Percentiles rank a stretch among this genome's conserved stretches.
Evolutionary conservation across 2,329 filamentous ascomycete species (phyloP).

Genomic region (Bimuria novae-zelandiae): DNA sequence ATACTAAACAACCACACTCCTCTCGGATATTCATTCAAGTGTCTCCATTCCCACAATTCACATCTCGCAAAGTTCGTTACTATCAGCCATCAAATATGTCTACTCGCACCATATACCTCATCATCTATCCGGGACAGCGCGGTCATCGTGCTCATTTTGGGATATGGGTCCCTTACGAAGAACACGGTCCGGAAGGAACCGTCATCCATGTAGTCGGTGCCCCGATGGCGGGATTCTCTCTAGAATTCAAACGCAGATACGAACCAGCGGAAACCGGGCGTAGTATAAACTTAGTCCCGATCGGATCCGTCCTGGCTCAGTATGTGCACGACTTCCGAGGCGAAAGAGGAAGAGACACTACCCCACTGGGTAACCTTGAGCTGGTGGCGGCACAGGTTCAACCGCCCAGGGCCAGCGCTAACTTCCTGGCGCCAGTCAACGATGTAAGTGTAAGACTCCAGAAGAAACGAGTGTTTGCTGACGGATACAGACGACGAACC

Average conservation of each 20-base stretch:
- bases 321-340: constrained; percentile 6
- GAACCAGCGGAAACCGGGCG: constrained; percentile 15
- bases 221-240: constrained; percentile 37
- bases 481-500: constrained; percentile 8
- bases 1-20: no score
- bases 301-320: neutral
- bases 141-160: constrained; percentile 6
- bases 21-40: no score
- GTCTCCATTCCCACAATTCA: no score
- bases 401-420: constrained; percentile 36
- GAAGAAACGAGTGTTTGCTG: neutral
- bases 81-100: no score
- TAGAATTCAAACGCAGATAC: constrained; percentile 40
- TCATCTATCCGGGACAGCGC: neutral
- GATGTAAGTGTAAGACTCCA: constrained; percentile 29
- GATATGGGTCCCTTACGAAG: constrained; percentile 8
- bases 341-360: constrained; percentile 17
- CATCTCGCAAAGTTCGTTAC: no score
- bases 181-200: constrained; percentile 20
- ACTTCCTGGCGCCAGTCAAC: constrained; percentile 43
- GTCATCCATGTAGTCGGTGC: constrained; percentile 40
- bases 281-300: neutral
- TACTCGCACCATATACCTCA: neutral
- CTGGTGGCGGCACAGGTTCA: constrained; percentile 31
- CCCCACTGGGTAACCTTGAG: constrained; percentile 31